Conservation (phyloP, 305 asterid species). For the Solanum hybrid region DNA sequence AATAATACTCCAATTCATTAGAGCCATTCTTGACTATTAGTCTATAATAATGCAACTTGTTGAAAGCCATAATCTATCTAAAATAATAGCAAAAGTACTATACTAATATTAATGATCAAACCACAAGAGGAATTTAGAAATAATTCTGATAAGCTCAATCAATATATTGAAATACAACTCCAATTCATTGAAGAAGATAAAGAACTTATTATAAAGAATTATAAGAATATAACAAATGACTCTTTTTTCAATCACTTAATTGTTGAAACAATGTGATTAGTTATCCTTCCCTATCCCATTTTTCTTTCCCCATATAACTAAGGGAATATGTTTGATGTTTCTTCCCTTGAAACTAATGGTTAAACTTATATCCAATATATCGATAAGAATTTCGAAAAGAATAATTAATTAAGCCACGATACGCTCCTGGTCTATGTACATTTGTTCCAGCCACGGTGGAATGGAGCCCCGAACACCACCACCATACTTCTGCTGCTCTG, state of each 20-base stretch:
- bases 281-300: neutral
- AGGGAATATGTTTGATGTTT: neutral
- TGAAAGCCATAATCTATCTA: neutral
- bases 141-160: neutral
- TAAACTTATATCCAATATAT: slow-evolving; percentile 3
- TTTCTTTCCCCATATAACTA: neutral
- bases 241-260: slow-evolving; percentile 1
- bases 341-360: neutral
- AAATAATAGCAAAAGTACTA: neutral
- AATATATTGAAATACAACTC: neutral
- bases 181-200: neutral
- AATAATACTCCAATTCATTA: neutral
- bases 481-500: slow-evolving; percentile 26
- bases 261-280: slow-evolving; percentile 8
- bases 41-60: neutral
- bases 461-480: slow-evolving; percentile 17
- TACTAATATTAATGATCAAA: neutral
- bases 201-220: neutral
- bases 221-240: slow-evolving; percentile 2
- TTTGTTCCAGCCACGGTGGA: slow-evolving; percentile 37
- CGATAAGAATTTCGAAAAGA: slow-evolving; percentile 7
- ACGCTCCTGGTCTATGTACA: slow-evolving; percentile 85
- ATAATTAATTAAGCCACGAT: slow-evolving; percentile 27
- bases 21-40: neutral
- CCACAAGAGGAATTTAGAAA: neutral